Evolutionary conservation across 257 asterid species (phyloP).

Genomic region (Osmanthus fragrans): DNA sequence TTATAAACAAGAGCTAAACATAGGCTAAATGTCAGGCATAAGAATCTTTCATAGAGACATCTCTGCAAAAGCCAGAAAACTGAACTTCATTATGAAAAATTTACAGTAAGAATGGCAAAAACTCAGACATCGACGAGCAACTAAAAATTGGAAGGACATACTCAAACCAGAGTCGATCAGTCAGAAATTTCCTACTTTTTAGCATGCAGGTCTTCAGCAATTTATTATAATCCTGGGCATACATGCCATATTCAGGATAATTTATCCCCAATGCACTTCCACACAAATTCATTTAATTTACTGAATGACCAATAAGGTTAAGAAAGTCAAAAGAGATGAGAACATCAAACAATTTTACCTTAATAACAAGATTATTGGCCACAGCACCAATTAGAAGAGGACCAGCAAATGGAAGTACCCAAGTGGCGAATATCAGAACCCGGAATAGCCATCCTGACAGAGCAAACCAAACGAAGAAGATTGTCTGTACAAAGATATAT

Average conservation of each 20-base stretch:
- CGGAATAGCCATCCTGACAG: slow-evolving; percentile 97
- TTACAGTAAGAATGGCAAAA: not conserved
- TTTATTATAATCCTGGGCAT: not conserved
- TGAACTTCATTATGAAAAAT: not conserved
- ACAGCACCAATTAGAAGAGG: slow-evolving; percentile 87
- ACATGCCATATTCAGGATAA: not conserved
- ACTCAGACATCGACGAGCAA: not conserved
- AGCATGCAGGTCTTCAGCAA: not conserved
- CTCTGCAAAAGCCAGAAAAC: not conserved
- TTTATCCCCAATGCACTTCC: not conserved
- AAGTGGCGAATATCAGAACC: slow-evolving; percentile 67
- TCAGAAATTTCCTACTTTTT: not conserved
- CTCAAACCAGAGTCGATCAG: not conserved
- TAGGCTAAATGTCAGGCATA: not conserved
- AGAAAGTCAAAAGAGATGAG: slow-evolving; percentile 4
- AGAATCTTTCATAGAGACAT: not conserved
- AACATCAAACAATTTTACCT: slow-evolving; percentile 46
- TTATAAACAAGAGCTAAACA: too few species aligned
- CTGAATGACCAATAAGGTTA: not conserved
- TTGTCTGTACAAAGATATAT: slow-evolving; percentile 57
- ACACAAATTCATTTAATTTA: not conserved
- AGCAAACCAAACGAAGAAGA: slow-evolving; percentile 96
- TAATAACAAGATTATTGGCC: slow-evolving; percentile 87
- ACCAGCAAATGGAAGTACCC: slow-evolving; percentile 95
- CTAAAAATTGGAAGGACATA: not conserved